phyloP scores from a whole-genome alignment of 768 basidiomycete genomes.

The Leccinum arenicola region DNA sequence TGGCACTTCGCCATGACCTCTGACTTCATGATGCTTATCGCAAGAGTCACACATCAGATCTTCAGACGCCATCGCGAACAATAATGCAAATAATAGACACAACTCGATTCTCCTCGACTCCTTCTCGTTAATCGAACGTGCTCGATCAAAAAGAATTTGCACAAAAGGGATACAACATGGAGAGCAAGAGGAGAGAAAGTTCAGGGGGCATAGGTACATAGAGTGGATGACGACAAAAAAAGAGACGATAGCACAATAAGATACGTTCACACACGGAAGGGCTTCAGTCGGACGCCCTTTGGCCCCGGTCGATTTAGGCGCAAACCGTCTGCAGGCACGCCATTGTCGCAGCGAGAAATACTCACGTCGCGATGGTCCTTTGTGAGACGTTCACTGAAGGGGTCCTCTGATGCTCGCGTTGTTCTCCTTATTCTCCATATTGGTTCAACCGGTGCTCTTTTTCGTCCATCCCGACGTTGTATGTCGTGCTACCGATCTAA shows the following conservation, averaged over 20 bases:
- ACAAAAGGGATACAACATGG: constrained; percentile 26
- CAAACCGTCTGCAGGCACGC: constrained; percentile 35
- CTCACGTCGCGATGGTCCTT: constrained; percentile 53
- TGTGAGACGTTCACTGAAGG: constrained; percentile 25
- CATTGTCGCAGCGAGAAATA: constrained; percentile 13
- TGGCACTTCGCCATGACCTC: too few species aligned
- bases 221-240: constrained; percentile 5
- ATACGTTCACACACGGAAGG: background rate
- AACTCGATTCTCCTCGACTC: background rate
- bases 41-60: too few species aligned
- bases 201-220: constrained; percentile 30
- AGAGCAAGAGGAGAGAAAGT: too few species aligned
- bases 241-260: background rate
- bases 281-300: constrained; percentile 16
- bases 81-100: background rate
- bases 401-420: constrained; percentile 10
- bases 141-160: background rate
- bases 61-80: background rate
- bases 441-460: constrained; percentile 49
- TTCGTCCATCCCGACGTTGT: constrained; percentile 63
- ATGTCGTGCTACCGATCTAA: constrained; percentile 55
- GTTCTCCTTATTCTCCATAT: constrained; percentile 59
- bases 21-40: too few species aligned
- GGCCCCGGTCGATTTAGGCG: constrained; percentile 47
- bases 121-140: background rate